Evolutionary conservation across 176 grass and related monocot species (phyloP).

Genomic region (Phyllostachys edulis): DNA sequence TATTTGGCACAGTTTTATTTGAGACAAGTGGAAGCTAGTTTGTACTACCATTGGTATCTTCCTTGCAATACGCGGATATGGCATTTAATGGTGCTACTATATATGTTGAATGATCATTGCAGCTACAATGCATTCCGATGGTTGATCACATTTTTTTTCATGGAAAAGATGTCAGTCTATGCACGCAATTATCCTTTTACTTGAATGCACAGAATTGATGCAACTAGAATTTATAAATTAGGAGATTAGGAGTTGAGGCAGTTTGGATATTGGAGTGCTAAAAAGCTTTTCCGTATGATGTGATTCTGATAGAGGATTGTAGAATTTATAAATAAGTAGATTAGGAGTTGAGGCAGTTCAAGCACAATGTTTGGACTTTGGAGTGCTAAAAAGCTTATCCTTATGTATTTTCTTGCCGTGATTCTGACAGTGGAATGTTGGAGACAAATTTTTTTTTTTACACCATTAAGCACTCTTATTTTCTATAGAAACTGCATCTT

Average conservation of each 20-base stretch:
- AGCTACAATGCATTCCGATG: slow-evolving; percentile 6
- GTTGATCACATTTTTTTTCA: background rate
- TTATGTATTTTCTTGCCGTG: background rate
- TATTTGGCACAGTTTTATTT: background rate
- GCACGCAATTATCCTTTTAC: background rate
- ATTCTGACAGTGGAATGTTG: background rate
- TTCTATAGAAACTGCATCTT: background rate
- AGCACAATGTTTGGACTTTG: background rate
- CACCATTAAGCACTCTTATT: background rate
- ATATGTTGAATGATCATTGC: background rate
- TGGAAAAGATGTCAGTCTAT: background rate
- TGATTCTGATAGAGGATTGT: background rate
- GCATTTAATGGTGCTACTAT: background rate
- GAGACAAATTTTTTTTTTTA: background rate
- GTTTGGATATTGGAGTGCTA: background rate
- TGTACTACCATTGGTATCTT: background rate
- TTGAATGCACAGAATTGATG: background rate
- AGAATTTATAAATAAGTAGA: background rate
- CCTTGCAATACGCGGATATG: background rate
- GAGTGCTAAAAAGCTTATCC: background rate
- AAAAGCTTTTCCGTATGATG: background rate
- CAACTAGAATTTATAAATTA: background rate
- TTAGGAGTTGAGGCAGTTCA: background rate
- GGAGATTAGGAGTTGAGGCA: background rate
- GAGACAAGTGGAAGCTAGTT: background rate